Evolutionary conservation across 2,329 filamentous ascomycete genomes (phyloP).

Genomic region (Apiospora arundinis): DNA sequence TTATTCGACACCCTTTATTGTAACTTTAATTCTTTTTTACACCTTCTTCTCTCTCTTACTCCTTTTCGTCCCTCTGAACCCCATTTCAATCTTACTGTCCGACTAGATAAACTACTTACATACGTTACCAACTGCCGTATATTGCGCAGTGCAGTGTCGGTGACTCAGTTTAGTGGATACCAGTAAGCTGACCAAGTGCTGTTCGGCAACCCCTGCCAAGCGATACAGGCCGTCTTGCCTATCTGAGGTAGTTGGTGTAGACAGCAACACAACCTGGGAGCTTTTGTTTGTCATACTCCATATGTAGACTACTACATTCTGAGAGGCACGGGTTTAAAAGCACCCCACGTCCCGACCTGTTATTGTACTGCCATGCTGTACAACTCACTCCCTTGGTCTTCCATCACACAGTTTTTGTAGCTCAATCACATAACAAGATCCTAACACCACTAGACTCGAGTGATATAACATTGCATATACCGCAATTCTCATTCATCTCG

Average conservation of each 20-base stretch:
- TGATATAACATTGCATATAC: background rate
- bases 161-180: slow-evolving; percentile 13
- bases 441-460: background rate
- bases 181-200: background rate
- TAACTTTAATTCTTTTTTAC: background rate
- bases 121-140: too few species aligned
- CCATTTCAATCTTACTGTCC: too few species aligned
- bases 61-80: too few species aligned
- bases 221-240: background rate
- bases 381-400: background rate
- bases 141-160: too few species aligned
- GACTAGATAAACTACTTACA: too few species aligned
- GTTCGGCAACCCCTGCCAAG: background rate
- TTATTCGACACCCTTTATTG: too few species aligned
- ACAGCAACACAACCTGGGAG: background rate
- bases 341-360: background rate
- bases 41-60: too few species aligned
- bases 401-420: background rate
- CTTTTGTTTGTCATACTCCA: background rate
- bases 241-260: background rate
- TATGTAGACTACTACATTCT: background rate
- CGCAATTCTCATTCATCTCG: too few species aligned
- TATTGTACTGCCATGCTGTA: background rate
- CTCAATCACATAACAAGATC: background rate
- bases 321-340: background rate